phyloP scores from a whole-genome alignment of 768 basidiomycete genomes.

The Hygrocybe coccinea region DNA sequence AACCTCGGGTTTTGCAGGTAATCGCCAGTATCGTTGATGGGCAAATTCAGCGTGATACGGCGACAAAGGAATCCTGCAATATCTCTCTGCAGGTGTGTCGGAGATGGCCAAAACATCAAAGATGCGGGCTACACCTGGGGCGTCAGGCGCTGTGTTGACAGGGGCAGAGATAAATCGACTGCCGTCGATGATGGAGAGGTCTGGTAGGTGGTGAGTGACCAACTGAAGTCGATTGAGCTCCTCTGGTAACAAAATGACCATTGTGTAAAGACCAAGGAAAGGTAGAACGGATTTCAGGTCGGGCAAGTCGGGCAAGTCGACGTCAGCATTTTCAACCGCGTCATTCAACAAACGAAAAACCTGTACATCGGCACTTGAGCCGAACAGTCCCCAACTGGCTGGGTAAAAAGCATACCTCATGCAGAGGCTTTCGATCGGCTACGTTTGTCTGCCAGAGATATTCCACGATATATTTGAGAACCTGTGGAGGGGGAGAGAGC shows the following conservation, averaged over 20 bases:
- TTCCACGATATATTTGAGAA: slow-evolving; percentile 10
- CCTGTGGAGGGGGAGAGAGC: slow-evolving; percentile 10
- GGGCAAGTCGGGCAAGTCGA: slow-evolving; percentile 9
- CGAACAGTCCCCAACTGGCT: not conserved
- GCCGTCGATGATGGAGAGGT: slow-evolving; percentile 9
- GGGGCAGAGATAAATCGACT: slow-evolving; percentile 8
- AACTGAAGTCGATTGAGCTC: slow-evolving; percentile 6
- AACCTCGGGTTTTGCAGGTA: slow-evolving; percentile 9
- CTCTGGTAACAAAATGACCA: slow-evolving; percentile 10
- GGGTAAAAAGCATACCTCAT: slow-evolving; percentile 7
- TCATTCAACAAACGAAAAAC: slow-evolving; percentile 8
- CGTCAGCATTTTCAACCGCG: slow-evolving; percentile 4
- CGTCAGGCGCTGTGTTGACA: slow-evolving; percentile 6
- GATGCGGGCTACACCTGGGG: slow-evolving; percentile 9
- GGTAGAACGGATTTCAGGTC: slow-evolving; percentile 10
- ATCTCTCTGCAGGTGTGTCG: not conserved
- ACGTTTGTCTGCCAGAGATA: slow-evolving; percentile 7
- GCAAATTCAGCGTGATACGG: slow-evolving; percentile 8
- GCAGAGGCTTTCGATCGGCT: slow-evolving; percentile 9
- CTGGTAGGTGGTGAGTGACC: slow-evolving; percentile 7
- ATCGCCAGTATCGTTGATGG: slow-evolving; percentile 9
- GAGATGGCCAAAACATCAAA: slow-evolving; percentile 9
- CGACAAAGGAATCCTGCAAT: slow-evolving; percentile 8
- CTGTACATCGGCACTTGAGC: slow-evolving; percentile 5
- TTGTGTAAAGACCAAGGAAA: slow-evolving; percentile 8